These are phyloP conservation scores for Claviceps sorghi DNA, from an alignment of 2,329 filamentous ascomycete species.

Conservation along the genomic window DNA sequence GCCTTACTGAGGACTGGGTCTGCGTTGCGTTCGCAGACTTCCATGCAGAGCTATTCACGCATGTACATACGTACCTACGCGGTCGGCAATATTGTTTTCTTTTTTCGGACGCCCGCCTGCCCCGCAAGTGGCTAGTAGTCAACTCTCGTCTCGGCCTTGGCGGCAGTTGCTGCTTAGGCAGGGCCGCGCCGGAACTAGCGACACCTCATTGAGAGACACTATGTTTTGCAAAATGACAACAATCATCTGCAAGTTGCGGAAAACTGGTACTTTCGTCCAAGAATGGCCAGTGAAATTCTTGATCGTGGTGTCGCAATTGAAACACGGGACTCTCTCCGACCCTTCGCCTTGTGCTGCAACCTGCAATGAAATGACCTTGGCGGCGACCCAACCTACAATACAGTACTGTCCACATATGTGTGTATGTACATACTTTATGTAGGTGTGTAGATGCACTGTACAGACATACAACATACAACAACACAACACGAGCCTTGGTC, in stretches of 20 bases:
- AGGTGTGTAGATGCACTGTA: background rate
- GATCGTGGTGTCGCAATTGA: background rate
- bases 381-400: no score
- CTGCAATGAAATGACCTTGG: no score
- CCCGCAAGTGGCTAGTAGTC: background rate
- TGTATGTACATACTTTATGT: background rate
- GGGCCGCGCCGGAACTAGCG: constrained; percentile 1
- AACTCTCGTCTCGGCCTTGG: background rate
- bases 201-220: no score
- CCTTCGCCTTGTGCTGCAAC: background rate
- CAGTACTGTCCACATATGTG: background rate
- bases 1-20: background rate
- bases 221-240: background rate
- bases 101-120: background rate
- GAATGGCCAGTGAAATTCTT: background rate
- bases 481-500: background rate
- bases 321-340: background rate
- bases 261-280: background rate
- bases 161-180: background rate
- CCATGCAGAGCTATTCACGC: background rate
- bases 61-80: background rate
- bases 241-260: background rate
- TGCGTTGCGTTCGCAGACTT: background rate
- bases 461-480: no score
- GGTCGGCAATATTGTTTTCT: background rate